Conservation (phyloP, 371 early-diverging fungal species). For the Fennellomyces sp. region DNA sequence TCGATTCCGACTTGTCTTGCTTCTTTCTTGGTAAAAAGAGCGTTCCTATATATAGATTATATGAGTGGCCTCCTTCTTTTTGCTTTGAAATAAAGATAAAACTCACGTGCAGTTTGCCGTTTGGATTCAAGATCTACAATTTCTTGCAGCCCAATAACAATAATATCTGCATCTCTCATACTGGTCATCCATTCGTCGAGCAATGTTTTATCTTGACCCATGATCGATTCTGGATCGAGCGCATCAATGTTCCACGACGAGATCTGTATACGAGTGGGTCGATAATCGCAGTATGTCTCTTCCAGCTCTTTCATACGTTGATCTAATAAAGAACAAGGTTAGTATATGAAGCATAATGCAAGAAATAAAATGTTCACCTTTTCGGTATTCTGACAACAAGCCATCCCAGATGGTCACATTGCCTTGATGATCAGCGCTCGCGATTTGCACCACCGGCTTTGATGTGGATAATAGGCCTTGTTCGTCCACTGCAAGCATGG, state of each 20-base stretch:
- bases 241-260: slow-evolving; percentile 87
- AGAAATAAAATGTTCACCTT: slow-evolving; percentile 41
- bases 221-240: slow-evolving; percentile 50
- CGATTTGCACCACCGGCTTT: slow-evolving; percentile 42
- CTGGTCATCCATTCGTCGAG: slow-evolving; percentile 51
- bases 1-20: neutral
- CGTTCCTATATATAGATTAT: slow-evolving; percentile 1
- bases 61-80: neutral
- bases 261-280: slow-evolving; percentile 62
- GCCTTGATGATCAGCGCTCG: slow-evolving; percentile 66
- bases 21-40: slow-evolving; percentile 10
- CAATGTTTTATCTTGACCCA: slow-evolving; percentile 44
- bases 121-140: slow-evolving; percentile 83
- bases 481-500: slow-evolving; percentile 60
- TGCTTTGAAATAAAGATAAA: neutral
- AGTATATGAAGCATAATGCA: neutral
- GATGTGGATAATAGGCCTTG: slow-evolving; percentile 26
- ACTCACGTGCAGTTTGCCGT: slow-evolving; percentile 67
- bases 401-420: slow-evolving; percentile 77
- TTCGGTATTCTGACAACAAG: slow-evolving; percentile 65
- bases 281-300: slow-evolving; percentile 59
- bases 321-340: slow-evolving; percentile 8
- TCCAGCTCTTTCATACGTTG: slow-evolving; percentile 43
- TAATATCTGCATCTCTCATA: slow-evolving; percentile 72
- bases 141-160: slow-evolving; percentile 88